phyloP scores from a whole-genome alignment of 768 basidiomycete genomes.

The Amylocystis lapponica region DNA sequence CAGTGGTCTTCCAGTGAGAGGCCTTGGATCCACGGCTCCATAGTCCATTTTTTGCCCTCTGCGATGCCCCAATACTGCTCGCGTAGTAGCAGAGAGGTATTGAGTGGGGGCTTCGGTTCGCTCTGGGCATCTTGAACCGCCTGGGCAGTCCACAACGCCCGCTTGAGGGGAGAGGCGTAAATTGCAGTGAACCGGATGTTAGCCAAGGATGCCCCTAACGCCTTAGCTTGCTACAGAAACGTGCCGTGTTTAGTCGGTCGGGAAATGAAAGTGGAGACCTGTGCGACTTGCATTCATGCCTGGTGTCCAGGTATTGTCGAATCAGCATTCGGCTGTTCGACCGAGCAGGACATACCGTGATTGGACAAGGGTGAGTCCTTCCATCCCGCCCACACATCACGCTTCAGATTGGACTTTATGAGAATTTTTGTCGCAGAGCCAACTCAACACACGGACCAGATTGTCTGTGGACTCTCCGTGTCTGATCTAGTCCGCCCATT shows the following conservation, averaged over 20 bases:
- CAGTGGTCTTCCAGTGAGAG: conserved; percentile 39
- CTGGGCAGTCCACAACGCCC: conserved; percentile 57
- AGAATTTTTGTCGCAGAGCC: background rate
- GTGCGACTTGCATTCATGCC: conserved; percentile 44
- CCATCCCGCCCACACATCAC: conserved; percentile 67
- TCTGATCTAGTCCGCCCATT: conserved; percentile 43
- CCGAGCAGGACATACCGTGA: conserved; percentile 54
- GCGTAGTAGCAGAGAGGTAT: conserved; percentile 45
- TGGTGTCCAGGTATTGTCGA: conserved; percentile 16
- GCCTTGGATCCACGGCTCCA: conserved; percentile 12
- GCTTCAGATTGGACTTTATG: conserved; percentile 26
- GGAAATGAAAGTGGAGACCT: background rate
- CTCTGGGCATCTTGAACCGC: conserved; percentile 46
- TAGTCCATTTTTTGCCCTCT: conserved; percentile 54
- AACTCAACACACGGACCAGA: conserved; percentile 36
- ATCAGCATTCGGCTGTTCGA: too few relatives aligned
- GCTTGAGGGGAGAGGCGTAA: conserved; percentile 60
- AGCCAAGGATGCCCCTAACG: conserved; percentile 51
- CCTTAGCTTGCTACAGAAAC: conserved; percentile 24
- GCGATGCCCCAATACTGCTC: conserved; percentile 69
- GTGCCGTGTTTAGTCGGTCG: background rate
- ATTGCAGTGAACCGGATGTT: conserved; percentile 46
- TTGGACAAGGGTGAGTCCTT: conserved; percentile 68
- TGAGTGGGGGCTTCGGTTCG: conserved; percentile 40
- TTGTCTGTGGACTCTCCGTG: conserved; percentile 81